phyloP scores from a whole-genome alignment of 768 basidiomycete species.

The Xanthoconium stramineum region DNA sequence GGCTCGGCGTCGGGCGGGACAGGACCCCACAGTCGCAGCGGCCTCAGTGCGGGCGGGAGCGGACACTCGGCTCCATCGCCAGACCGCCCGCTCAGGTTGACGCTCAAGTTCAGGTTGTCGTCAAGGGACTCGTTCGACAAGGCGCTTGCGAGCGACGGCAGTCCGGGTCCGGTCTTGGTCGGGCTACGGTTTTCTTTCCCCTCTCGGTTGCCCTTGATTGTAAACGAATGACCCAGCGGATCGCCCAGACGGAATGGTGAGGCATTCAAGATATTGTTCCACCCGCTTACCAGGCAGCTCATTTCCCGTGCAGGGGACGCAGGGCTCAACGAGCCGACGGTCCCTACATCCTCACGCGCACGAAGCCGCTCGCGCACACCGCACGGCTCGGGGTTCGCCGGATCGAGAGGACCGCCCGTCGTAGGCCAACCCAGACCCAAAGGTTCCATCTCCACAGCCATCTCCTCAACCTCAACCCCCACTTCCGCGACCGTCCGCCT shows the following conservation, averaged over 20 bases:
- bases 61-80: slow-evolving; percentile 6
- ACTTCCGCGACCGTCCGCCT: neutral
- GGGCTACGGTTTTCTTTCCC: neutral
- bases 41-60: slow-evolving; percentile 22
- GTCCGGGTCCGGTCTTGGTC: neutral
- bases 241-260: neutral
- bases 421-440: slow-evolving; percentile 13
- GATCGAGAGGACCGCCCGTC: slow-evolving; percentile 29
- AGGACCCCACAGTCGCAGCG: slow-evolving; percentile 18
- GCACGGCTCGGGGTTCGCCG: slow-evolving; percentile 15
- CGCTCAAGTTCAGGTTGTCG: slow-evolving; percentile 7
- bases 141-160: slow-evolving; percentile 19
- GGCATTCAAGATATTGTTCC: slow-evolving; percentile 1
- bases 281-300: neutral
- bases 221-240: neutral
- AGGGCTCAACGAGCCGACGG: neutral
- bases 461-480: neutral
- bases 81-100: slow-evolving; percentile 6
- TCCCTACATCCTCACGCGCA: neutral
- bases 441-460: neutral
- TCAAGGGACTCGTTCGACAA: slow-evolving; percentile 19
- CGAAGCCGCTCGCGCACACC: slow-evolving; percentile 6
- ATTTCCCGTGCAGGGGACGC: neutral
- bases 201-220: neutral
- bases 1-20: neutral